Evolutionary conservation across 163 green algal genomes (phyloP), one percentile per base, ranked within the genome.

Genomic region (Scenedesmus sp.): DNA sequence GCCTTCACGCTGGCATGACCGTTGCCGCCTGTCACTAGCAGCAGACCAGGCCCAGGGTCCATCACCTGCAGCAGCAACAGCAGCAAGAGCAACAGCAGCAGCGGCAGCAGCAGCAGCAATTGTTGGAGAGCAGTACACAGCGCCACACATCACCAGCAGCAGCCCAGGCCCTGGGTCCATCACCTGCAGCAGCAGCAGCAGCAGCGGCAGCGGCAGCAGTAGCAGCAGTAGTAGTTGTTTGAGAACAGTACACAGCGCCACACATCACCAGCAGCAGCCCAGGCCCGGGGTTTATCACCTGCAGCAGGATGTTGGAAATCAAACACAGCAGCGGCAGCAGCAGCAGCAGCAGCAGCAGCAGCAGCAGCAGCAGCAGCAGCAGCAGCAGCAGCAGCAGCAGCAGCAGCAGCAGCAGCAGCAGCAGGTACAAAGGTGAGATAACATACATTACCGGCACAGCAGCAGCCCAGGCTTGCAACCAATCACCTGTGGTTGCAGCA

Each of bases 11-110:
- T 76, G 8, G 20, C 87, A 7, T 34, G 13, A 34, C 87, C 87
- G 9, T 9, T 66, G 46, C 87, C 87, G 6, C 70, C 54, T 1
- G 64, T 54, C 56, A 91, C 87, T 4, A 91, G 74, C 87, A 91
- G n/a, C 55, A 86, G 56, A 10, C 87, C 67, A 62, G 87, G 87
- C n/a, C 70, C 86, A 15, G 84, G 84, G 54, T 90, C 86, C 20
- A 84, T 73, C 70, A 90, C 86, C 10, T 82, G 82, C 82, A 87
- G 82, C 82, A 87, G 56, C 82, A 76, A 56, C 82, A 87, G 82
- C 16, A 87, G 56, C 4, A 64, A 0, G 2, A 62, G 46, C 46
- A 86, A 16, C 52, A 52, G 26, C 74, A 55, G 23, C 74, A 55
- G 7, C 7, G 4, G 23, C n/a, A 82, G 20, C 74, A 82, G 23